Conservation (phyloP, 1,284 basidiomycete species). For the Termitomyces sp. region DNA sequence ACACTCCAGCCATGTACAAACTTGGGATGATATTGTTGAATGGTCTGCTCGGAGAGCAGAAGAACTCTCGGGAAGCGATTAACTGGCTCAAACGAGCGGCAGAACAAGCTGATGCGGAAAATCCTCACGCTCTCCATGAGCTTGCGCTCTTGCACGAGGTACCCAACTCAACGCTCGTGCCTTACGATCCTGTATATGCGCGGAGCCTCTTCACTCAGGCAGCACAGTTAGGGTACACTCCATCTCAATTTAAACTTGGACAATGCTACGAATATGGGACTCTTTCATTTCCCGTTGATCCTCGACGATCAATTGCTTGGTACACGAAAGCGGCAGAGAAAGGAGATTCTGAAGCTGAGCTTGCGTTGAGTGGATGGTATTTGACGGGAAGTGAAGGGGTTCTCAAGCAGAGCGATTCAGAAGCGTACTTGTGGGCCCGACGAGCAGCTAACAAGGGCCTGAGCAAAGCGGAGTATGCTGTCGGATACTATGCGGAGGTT, state of each 20-base stretch:
- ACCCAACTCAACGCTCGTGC: slow-evolving; percentile 59
- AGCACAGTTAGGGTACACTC: slow-evolving; percentile 90
- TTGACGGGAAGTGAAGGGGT: slow-evolving; percentile 93
- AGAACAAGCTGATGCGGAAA: slow-evolving; percentile 96
- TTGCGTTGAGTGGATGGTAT: slow-evolving; percentile 98
- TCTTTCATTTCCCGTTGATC: slow-evolving; percentile 88
- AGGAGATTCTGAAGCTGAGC: slow-evolving; percentile 90
- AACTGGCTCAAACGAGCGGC: slow-evolving; percentile 95
- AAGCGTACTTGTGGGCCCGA: slow-evolving; percentile 96
- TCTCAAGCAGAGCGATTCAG: slow-evolving; percentile 94
- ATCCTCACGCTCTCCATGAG: slow-evolving; percentile 96
- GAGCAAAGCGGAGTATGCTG: slow-evolving; percentile 93
- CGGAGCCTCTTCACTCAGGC: slow-evolving; percentile 88
- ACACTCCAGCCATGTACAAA: slow-evolving; percentile 99
- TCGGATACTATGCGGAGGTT: slow-evolving; percentile 96
- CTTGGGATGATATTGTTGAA: slow-evolving; percentile 93
- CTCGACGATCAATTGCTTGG: slow-evolving; percentile 93
- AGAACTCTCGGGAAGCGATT: slow-evolving; percentile 87
- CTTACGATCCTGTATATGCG: slow-evolving; percentile 76
- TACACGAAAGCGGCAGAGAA: slow-evolving; percentile 97
- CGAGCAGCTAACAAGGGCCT: slow-evolving; percentile 91
- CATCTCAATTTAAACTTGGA: slow-evolving; percentile 93
- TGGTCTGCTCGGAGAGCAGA: slow-evolving; percentile 79
- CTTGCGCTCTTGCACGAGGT: slow-evolving; percentile 90
- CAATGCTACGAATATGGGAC: slow-evolving; percentile 93